These are phyloP conservation scores for Aspergillus mulundensis DNA, from an alignment of 495 filamentous ascomycete species.

Conservation along the genomic window DNA sequence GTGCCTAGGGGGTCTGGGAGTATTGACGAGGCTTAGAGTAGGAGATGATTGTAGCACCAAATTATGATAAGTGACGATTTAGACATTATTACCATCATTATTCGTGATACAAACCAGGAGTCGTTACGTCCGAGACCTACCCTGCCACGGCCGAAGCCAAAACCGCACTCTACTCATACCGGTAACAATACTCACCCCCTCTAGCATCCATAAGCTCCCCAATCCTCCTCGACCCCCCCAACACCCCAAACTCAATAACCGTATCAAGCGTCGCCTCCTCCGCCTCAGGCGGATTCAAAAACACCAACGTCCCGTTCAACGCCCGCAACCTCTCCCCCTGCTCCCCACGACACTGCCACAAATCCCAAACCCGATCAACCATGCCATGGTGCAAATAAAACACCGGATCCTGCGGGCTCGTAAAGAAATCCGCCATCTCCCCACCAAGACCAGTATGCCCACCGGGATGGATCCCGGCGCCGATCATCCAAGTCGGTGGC, in stretches of 20 bases:
- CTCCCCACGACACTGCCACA: constrained; percentile 42
- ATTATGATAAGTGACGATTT: not conserved
- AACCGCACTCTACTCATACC: constrained; percentile 2
- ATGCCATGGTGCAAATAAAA: constrained; percentile 57
- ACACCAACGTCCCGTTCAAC: constrained; percentile 26
- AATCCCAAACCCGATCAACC: constrained; percentile 55
- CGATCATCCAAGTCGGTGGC: too few relatives aligned
- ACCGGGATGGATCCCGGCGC: too few relatives aligned
- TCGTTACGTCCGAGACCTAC: too few relatives aligned
- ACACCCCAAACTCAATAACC: constrained; percentile 26
- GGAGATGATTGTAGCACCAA: not conserved
- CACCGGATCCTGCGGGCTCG: constrained; percentile 44
- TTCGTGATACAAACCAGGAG: not conserved
- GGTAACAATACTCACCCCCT: constrained; percentile 20
- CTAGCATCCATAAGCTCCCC: constrained; percentile 27
- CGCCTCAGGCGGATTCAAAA: constrained; percentile 23
- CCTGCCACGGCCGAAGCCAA: too few relatives aligned
- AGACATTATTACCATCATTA: not conserved
- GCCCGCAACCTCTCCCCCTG: constrained; percentile 12
- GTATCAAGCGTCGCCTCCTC: constrained; percentile 22
- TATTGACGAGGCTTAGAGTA: constrained; percentile 31
- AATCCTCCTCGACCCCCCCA: constrained; percentile 20
- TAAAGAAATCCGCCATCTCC: constrained; percentile 29
- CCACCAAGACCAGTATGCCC: too few relatives aligned
- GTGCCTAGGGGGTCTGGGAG: constrained; percentile 44